phyloP scores from a whole-genome alignment of 306 rosid genomes.

The Corylus americana region DNA sequence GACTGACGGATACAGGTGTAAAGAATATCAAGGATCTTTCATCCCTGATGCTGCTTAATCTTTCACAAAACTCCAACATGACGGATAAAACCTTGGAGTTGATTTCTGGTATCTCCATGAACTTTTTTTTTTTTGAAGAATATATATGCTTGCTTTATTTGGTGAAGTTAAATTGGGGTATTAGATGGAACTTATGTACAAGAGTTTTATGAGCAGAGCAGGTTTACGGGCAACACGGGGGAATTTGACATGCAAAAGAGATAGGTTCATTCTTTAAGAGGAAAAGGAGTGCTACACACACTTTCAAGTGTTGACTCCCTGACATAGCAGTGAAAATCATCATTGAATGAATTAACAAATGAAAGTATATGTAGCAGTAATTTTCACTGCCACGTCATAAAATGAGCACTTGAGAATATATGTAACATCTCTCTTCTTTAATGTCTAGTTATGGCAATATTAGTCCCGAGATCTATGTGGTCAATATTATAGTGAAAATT shows the following conservation, averaged over 20 bases:
- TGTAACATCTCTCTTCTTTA: too few relatives aligned
- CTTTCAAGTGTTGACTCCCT: too few relatives aligned
- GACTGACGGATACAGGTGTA: conserved; percentile 89
- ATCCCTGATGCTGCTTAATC: conserved; percentile 71
- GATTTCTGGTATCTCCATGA: conserved; percentile 61
- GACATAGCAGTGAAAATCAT: too few relatives aligned
- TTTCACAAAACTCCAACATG: conserved; percentile 87
- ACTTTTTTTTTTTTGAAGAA: conserved; percentile 12
- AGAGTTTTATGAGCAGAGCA: not conserved
- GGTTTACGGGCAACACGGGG: too few relatives aligned
- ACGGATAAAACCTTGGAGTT: conserved; percentile 83
- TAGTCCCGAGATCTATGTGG: not conserved
- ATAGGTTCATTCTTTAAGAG: not conserved
- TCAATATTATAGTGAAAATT: not conserved
- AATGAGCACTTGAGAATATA: too few relatives aligned
- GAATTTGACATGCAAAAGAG: too few relatives aligned
- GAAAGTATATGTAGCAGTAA: too few relatives aligned
- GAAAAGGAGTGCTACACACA: too few relatives aligned
- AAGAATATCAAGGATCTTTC: conserved; percentile 84
- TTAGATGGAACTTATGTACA: not conserved
- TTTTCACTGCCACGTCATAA: too few relatives aligned
- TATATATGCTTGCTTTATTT: conserved; percentile 14
- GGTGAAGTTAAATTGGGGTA: not conserved
- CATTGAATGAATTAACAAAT: too few relatives aligned
- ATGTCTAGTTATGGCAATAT: not conserved